Evolutionary conservation across 352 stramenopile species (phyloP), one percentile per base, ranked within the genome.

Genomic region (Peronospora farinosa): DNA sequence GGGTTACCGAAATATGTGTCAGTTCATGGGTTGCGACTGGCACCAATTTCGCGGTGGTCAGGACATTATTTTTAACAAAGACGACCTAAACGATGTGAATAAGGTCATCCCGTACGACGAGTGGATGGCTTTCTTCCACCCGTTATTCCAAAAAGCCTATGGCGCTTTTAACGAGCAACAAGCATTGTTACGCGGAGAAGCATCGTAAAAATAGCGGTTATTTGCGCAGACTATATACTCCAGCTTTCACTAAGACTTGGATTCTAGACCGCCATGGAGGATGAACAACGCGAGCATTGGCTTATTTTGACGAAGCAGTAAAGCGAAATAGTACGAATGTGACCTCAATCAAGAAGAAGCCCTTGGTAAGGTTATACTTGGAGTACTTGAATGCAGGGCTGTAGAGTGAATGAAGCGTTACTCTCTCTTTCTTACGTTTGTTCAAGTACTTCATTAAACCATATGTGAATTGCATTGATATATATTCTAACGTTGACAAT

Each of bases 1-100:
- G 72, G 81, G 81, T 5, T 89, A 86, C 47, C 74, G 78, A 13
- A 89, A 92, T 40, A 40, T 92, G 33, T 92, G 81, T 33, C 76
- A 86, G 40, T 82, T 78, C 32, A 28, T 85, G 4, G 81, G 78
- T 27, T 88, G 78, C 47, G 40, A 78, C 28, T 92, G 77, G 71
- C 60, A 82, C 40, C 56, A 75, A 40, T 82, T 78, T 40, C 71
- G 71, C 8, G 63, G 66, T 39, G 71, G 71, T 7, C 13, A 66
- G 38, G 71, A 78, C 35, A 40, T 74, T 15, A 44, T 40, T 6
- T 41, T 38, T 6, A 40, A 41, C 10, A 60, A 70, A 23, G 42
- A 52, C 2, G 21, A 27, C 7, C 54, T 63, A 7, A 84, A 86
- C 51, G 52, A 64, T 0, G 74, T 68, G 21, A 60, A 72, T 53